Evolutionary conservation across 1,284 basidiomycete species (phyloP).

Genomic region (Ganoderma lingzhi): DNA sequence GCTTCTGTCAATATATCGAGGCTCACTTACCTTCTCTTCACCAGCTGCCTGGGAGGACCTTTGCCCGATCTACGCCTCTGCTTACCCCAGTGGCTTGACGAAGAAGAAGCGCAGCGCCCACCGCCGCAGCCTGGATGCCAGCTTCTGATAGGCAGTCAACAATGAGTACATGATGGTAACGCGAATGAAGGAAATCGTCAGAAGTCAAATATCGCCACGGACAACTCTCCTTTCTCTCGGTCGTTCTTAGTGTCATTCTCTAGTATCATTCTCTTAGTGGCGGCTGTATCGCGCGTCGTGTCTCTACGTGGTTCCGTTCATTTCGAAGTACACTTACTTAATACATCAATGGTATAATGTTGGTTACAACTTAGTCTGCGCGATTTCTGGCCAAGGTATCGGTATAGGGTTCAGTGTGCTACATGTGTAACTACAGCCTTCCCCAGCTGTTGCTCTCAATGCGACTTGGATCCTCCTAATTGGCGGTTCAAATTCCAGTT

Average conservation of each 20-base stretch:
- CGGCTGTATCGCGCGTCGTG: neutral
- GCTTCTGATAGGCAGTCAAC: neutral
- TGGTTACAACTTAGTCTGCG: neutral
- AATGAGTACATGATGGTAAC: neutral
- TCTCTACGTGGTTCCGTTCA: neutral
- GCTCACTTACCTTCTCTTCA: neutral
- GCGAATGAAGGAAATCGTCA: neutral
- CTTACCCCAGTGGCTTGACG: neutral
- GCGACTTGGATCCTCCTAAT: too few relatives aligned
- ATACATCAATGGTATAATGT: neutral
- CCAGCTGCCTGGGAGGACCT: slow-evolving; percentile 12
- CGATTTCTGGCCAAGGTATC: neutral
- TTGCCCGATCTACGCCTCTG: slow-evolving; percentile 9
- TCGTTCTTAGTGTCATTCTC: neutral
- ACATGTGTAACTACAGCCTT: too few relatives aligned
- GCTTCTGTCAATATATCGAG: neutral
- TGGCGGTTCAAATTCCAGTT: too few relatives aligned
- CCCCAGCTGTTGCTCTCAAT: too few relatives aligned
- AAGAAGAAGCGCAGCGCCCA: slow-evolving; percentile 1
- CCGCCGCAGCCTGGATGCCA: neutral
- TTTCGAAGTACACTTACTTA: neutral
- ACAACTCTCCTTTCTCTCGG: neutral
- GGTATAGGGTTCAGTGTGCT: too few relatives aligned
- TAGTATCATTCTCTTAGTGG: neutral
- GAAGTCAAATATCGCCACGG: neutral